A percentile compares a stretch with the other conserved stretches of the same genome.
Evolutionary conservation across 176 grass and related monocot genomes (phyloP).

Genomic region (Puya raimondii): DNA sequence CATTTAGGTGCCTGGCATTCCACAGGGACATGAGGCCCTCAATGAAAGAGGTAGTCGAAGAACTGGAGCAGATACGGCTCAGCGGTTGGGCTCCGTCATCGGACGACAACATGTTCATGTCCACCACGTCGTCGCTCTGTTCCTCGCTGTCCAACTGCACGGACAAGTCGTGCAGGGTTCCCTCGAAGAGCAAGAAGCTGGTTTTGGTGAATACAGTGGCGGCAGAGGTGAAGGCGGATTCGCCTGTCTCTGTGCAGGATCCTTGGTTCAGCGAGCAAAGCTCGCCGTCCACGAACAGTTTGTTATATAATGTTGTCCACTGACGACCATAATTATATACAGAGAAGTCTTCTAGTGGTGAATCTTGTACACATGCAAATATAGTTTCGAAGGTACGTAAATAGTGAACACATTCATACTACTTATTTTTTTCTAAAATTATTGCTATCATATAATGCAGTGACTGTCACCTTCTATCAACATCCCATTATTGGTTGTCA

Average conservation of each 20-base stretch:
- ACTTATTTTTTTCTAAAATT: no score
- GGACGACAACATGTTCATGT: slow-evolving; percentile 48
- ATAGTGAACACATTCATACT: no score
- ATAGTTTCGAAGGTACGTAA: no score
- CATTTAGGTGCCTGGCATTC: slow-evolving; percentile 64
- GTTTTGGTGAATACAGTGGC: neutral
- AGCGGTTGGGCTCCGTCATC: slow-evolving; percentile 40
- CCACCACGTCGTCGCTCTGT: slow-evolving; percentile 42
- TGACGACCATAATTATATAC: slow-evolving; percentile 8
- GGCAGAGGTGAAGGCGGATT: slow-evolving; percentile 21
- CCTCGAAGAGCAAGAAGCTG: slow-evolving; percentile 28
- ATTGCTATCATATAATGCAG: no score
- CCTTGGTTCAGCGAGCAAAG: slow-evolving; percentile 52
- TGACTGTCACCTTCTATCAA: no score
- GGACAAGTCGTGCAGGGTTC: slow-evolving; percentile 27
- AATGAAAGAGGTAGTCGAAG: slow-evolving; percentile 56
- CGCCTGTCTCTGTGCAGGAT: slow-evolving; percentile 57
- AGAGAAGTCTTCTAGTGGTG: no score
- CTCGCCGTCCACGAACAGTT: slow-evolving; percentile 54
- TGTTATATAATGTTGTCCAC: slow-evolving; percentile 30
- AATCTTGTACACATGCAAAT: no score
- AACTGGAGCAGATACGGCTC: slow-evolving; percentile 47
- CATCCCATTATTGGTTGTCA: no score
- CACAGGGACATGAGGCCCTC: slow-evolving; percentile 60
- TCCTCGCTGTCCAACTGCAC: slow-evolving; percentile 34